Conservation (phyloP, 768 basidiomycete species). For the Strobilomyces dryophilus region DNA sequence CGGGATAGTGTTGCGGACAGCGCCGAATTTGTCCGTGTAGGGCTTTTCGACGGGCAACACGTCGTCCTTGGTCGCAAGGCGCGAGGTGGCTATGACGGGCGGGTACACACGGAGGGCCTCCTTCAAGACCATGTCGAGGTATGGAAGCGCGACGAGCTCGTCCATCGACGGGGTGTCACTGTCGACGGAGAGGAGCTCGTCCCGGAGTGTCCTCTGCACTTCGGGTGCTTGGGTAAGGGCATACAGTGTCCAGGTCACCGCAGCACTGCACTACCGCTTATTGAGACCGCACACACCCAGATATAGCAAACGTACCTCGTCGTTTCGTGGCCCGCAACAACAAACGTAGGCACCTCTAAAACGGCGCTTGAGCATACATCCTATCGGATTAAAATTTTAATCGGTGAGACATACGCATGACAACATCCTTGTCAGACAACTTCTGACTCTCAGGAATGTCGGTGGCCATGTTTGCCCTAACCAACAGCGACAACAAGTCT, state of each 20-base stretch:
- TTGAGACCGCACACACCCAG: not conserved
- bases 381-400: not conserved
- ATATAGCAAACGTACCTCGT: slow-evolving; percentile 35
- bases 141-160: slow-evolving; percentile 58
- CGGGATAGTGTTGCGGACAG: slow-evolving; percentile 37
- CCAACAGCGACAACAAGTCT: too few relatives aligned
- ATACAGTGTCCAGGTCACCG: slow-evolving; percentile 56
- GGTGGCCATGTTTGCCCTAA: too few relatives aligned
- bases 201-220: slow-evolving; percentile 52
- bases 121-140: slow-evolving; percentile 60
- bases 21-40: slow-evolving; percentile 13
- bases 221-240: slow-evolving; percentile 45
- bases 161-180: slow-evolving; percentile 68
- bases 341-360: slow-evolving; percentile 57
- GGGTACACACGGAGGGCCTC: slow-evolving; percentile 57
- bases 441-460: slow-evolving; percentile 41
- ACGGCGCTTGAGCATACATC: not conserved
- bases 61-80: slow-evolving; percentile 50
- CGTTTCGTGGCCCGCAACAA: slow-evolving; percentile 59
- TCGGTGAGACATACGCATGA: slow-evolving; percentile 40
- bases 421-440: slow-evolving; percentile 60
- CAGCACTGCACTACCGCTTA: slow-evolving; percentile 23
- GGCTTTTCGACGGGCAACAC: slow-evolving; percentile 47
- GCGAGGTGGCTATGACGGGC: slow-evolving; percentile 41
- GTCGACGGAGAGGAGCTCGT: slow-evolving; percentile 48